These are phyloP conservation scores for Coprinellus micaceus DNA, from an alignment of 768 basidiomycete species.

Conservation along the genomic window DNA sequence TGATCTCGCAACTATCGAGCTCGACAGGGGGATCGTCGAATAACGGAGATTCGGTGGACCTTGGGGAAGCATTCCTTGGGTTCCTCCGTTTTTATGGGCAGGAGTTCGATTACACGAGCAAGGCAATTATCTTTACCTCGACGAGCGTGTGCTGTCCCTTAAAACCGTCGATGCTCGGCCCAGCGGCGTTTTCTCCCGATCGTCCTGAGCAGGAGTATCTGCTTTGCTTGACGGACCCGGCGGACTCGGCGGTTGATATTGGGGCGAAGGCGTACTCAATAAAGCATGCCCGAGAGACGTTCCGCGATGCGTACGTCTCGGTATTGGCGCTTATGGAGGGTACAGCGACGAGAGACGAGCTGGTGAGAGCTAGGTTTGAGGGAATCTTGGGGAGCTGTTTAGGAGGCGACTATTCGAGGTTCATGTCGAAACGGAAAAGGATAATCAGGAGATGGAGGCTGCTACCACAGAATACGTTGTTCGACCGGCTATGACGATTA, in stretches of 20 bases:
- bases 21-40: conserved; percentile 1
- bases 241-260: conserved; percentile 18
- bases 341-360: neutral
- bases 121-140: conserved; percentile 19
- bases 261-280: conserved; percentile 24
- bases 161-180: conserved; percentile 11
- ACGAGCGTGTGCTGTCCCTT: conserved; percentile 4
- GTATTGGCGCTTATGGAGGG: conserved; percentile 3
- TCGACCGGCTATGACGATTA: too few species aligned
- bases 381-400: conserved; percentile 11
- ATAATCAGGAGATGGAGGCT: conserved; percentile 1
- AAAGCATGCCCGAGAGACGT: conserved; percentile 21
- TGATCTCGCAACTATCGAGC: neutral
- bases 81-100: conserved; percentile 24
- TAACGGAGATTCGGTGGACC: conserved; percentile 4
- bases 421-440: conserved; percentile 7
- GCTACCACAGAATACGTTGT: too few species aligned
- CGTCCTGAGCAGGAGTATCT: conserved; percentile 5
- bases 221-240: conserved; percentile 23
- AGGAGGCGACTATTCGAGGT: conserved; percentile 15
- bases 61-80: conserved; percentile 16
- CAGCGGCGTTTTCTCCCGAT: conserved; percentile 11
- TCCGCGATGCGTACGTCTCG: conserved; percentile 17
- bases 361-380: neutral
- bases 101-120: conserved; percentile 17